These are phyloP conservation scores for Annulohypoxylon maeteangense DNA, from an alignment of 495 filamentous ascomycete species.

Conservation along the genomic window DNA sequence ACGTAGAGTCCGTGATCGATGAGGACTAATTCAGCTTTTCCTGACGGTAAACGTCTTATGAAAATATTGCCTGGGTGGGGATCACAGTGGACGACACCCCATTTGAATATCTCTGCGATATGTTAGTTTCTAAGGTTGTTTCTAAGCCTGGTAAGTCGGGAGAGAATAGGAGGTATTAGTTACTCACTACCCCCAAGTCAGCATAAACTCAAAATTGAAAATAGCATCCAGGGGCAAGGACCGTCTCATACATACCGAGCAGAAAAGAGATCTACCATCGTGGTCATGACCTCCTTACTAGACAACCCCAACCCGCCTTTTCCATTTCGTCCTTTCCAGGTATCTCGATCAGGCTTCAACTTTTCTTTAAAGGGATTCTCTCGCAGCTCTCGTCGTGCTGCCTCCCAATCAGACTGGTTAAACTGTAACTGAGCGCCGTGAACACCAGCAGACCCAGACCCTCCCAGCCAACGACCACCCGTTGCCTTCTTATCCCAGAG, in stretches of 20 bases:
- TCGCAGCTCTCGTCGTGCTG: slow-evolving; percentile 54
- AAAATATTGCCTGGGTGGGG: slow-evolving; percentile 98
- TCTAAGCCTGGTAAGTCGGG: background rate
- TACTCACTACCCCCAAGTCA: slow-evolving; percentile 30
- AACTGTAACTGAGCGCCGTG: slow-evolving; percentile 72
- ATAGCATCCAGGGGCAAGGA: background rate
- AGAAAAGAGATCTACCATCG: slow-evolving; percentile 93
- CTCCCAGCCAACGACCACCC: slow-evolving; percentile 77
- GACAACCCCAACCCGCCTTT: slow-evolving; percentile 84
- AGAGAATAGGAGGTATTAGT: background rate
- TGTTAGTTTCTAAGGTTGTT: slow-evolving; percentile 5
- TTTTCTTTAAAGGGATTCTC: slow-evolving; percentile 59
- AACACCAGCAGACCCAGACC: slow-evolving; percentile 79
- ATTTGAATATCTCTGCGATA: slow-evolving; percentile 85
- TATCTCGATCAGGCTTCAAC: slow-evolving; percentile 80
- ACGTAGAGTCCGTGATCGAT: slow-evolving; percentile 98
- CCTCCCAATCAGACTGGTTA: slow-evolving; percentile 53
- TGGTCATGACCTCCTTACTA: slow-evolving; percentile 89
- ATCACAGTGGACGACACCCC: slow-evolving; percentile 93
- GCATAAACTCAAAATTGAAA: background rate
- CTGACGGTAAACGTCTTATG: slow-evolving; percentile 82
- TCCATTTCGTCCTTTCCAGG: slow-evolving; percentile 76
- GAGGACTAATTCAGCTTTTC: slow-evolving; percentile 87
- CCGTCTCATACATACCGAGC: slow-evolving; percentile 56
- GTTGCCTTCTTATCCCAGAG: slow-evolving; percentile 89